Evolutionary conservation across 2,329 filamentous ascomycete genomes (phyloP), one percentile per base, ranked within the genome.

Genomic region (Phoma sp.): DNA sequence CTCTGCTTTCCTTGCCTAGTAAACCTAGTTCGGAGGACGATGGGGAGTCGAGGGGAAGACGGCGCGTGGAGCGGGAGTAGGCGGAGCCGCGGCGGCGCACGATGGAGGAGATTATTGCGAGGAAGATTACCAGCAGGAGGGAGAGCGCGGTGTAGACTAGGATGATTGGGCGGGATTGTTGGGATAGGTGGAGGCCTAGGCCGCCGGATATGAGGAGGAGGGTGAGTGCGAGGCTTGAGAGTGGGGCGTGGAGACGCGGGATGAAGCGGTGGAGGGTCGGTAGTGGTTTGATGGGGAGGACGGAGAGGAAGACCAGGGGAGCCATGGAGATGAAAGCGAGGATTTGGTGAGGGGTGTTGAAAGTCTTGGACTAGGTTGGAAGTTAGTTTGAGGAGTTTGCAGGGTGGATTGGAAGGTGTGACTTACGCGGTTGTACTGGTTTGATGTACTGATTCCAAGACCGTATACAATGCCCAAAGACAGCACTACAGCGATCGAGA

Each of bases 251-350:
- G 74, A 76, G 50, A 71, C 76, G 42, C 71, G 65, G 64, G 76
- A 74, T 59, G 75, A 72, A 50, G 76, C 75, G 3, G 70, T 58
- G 26, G 72, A 75, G 57, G 56, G 64, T 61, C 71, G 78, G 39
- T 57, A 69, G 37, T 7, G 56, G 60, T 6, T 42, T 60, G 12
- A 64, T 25, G 11, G 70, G 67, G 17, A 73, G 67, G 33, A 68
- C 5, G 23, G 60, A 51, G 3, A 65, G 48, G 6, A 71, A 50
- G 12, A 71, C 50, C 40, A 72, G 61, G 5, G 70, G 70, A n/a
- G 62, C 39, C n/a, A 74, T 53, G 82, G 93, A 39, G 32, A 79
- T 39, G 36, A 81, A 73, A 20, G 80, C 79, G 47, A 81, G 52
- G 59, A 81, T 74, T 57, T 83, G 80, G 64, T 82, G 80, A 3